Conservation (phyloP, 768 basidiomycete genomes). For the Pleurotus citrinopileatus region DNA sequence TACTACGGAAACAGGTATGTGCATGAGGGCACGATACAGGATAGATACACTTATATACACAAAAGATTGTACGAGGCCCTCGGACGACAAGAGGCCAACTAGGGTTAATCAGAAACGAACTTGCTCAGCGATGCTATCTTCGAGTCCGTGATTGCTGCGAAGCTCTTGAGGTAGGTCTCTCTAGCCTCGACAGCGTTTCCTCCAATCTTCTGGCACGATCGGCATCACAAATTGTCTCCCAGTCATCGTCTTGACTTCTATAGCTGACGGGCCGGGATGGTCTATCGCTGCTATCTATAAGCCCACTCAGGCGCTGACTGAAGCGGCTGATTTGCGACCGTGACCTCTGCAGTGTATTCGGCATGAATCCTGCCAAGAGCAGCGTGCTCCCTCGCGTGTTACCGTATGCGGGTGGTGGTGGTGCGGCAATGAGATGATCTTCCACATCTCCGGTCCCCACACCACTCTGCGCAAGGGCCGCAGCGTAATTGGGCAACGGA, state of each 20-base stretch:
- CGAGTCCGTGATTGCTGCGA: constrained; percentile 8
- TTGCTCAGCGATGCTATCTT: not conserved
- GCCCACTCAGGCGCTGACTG: constrained; percentile 23
- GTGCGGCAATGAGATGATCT: constrained; percentile 61
- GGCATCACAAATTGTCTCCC: constrained; percentile 53
- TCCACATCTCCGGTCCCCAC: constrained; percentile 75
- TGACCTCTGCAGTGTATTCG: constrained; percentile 44
- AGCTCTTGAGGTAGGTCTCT: constrained; percentile 25
- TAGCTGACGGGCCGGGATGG: constrained; percentile 45
- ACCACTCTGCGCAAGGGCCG: constrained; percentile 65
- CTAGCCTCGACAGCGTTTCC: constrained; percentile 49
- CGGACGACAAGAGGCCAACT: too few relatives aligned
- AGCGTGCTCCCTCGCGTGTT: constrained; percentile 69
- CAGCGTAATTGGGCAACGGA: constrained; percentile 68
- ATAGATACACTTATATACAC: too few relatives aligned
- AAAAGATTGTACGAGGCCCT: too few relatives aligned
- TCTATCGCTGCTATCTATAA: constrained; percentile 17
- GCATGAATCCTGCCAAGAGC: constrained; percentile 50
- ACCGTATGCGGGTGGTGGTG: constrained; percentile 78
- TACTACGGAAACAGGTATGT: not conserved
- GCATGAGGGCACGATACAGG: too few relatives aligned
- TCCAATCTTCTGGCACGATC: constrained; percentile 52
- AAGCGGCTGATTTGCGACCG: constrained; percentile 30
- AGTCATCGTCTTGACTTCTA: constrained; percentile 49
- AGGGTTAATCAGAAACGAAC: too few relatives aligned